Evolutionary conservation across 2,329 filamentous ascomycete species (phyloP).

Genomic region (Apiospora marii): DNA sequence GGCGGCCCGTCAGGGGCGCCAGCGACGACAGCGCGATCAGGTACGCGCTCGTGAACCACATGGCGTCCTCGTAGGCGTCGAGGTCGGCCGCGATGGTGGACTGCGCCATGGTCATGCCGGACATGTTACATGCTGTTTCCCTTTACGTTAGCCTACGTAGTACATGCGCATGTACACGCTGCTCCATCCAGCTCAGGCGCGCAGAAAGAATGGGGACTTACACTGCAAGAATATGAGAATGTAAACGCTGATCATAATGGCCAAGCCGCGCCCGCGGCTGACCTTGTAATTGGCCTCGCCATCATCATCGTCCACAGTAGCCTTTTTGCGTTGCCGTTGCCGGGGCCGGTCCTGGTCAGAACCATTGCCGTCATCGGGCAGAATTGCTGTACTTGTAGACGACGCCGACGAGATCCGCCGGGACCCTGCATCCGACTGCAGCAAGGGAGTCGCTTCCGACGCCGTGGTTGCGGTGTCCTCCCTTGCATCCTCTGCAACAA

Average conservation of each 20-base stretch:
- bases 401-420: slow-evolving; percentile 26
- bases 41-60: slow-evolving; percentile 84
- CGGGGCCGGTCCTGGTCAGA: background rate
- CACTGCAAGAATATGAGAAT: slow-evolving; percentile 68
- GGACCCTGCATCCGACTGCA: slow-evolving; percentile 32
- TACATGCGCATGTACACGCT: background rate
- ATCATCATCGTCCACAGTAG: slow-evolving; percentile 28
- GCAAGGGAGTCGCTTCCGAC: slow-evolving; percentile 40
- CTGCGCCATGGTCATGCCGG: slow-evolving; percentile 82
- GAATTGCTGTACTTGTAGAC: slow-evolving; percentile 28
- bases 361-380: slow-evolving; percentile 8
- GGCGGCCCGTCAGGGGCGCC: slow-evolving; percentile 74
- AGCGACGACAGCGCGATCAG: slow-evolving; percentile 68
- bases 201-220: slow-evolving; percentile 32
- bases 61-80: slow-evolving; percentile 74
- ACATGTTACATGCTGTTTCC: slow-evolving; percentile 71
- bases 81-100: slow-evolving; percentile 78
- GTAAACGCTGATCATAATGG: slow-evolving; percentile 62
- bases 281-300: slow-evolving; percentile 42
- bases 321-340: background rate
- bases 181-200: background rate
- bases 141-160: background rate
- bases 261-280: slow-evolving; percentile 45
- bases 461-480: slow-evolving; percentile 23
- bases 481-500: background rate